Evolutionary conservation across 352 stramenopile genomes (phyloP), one percentile per base, ranked within the genome.

Genomic region (Globisporangium emineosum): DNA sequence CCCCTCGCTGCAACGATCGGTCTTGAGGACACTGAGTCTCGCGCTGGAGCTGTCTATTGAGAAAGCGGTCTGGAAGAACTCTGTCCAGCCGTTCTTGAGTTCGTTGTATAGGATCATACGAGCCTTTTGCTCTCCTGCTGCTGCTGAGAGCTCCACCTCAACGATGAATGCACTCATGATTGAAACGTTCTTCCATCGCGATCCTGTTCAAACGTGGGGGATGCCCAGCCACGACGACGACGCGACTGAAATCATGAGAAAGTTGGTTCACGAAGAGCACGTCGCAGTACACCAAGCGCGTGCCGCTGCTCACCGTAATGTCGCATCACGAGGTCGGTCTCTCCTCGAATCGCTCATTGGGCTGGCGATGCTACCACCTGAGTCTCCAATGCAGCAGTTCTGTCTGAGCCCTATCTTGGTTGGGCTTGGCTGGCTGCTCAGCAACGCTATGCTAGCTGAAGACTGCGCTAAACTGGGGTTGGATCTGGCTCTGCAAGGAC

Each of bases 11-110:
- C 63, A 47, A 29, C 21, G 13, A 0, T 37, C 49, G 1, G 15
- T 69, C 0, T 40, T 64, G 27, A 60, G 43, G 15, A 54, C 40
- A 40, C 27, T 69, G 2, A 60, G 56, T 32, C 56, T 69, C 6
- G 49, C 56, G 17, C 30, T 69, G 17, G 63, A 64, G 33, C 33
- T 63, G 13, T 40, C 56, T 6, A 40, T 69, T 10, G 63, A 69
- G 13, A 64, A 64, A 25, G 19, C 49, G 12, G 49, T 69, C 40
- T 69, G 49, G 56, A 69, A 64, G 19, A 58, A 64, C 49, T 64
- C 63, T 4, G 12, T 52, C 19, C 40, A 51, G 8, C 19, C 49
- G 30, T 69, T 69, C 29, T 23, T 69, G 47, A 21, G 23, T 7
- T 58, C 63, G 40, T 8, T 69, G 27, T 69, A 69, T 23, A 10